Evolutionary conservation across 768 basidiomycete genomes (phyloP).

Genomic region (Boletus rubescentipes): DNA sequence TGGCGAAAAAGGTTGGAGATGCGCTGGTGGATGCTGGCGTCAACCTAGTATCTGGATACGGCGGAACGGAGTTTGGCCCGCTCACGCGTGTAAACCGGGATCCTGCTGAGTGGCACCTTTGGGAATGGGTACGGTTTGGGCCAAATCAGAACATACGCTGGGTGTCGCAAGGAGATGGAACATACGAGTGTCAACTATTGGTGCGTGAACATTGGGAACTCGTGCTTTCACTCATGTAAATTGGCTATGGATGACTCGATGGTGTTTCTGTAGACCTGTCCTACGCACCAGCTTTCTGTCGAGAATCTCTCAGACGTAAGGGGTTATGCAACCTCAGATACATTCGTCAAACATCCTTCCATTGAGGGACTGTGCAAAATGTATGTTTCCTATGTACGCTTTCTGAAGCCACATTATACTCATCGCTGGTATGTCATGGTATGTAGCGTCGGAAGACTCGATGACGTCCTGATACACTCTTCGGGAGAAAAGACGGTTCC

Average conservation of each 20-base stretch:
- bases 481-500: constrained; percentile 26
- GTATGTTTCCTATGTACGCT: background rate
- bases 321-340: constrained; percentile 44
- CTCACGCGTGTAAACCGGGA: constrained; percentile 12
- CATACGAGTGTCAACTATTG: constrained; percentile 39
- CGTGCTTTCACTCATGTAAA: no score
- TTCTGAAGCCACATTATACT: no score
- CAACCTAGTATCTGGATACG: constrained; percentile 33
- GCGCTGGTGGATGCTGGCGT: constrained; percentile 36
- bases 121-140: constrained; percentile 33
- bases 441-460: constrained; percentile 34
- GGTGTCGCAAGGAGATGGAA: constrained; percentile 36
- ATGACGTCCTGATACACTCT: constrained; percentile 33
- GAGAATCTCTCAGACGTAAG: constrained; percentile 39
- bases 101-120: constrained; percentile 29
- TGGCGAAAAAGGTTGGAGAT: constrained; percentile 38
- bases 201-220: no score
- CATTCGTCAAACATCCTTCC: constrained; percentile 46
- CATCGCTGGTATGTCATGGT: no score
- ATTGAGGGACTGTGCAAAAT: constrained; percentile 40
- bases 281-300: no score
- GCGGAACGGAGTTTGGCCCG: constrained; percentile 38
- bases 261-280: no score
- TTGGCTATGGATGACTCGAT: no score
- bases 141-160: constrained; percentile 31